These are phyloP conservation scores for Lizonia empirigonia DNA, from an alignment of 2,329 filamentous ascomycete species.

Conservation along the genomic window DNA sequence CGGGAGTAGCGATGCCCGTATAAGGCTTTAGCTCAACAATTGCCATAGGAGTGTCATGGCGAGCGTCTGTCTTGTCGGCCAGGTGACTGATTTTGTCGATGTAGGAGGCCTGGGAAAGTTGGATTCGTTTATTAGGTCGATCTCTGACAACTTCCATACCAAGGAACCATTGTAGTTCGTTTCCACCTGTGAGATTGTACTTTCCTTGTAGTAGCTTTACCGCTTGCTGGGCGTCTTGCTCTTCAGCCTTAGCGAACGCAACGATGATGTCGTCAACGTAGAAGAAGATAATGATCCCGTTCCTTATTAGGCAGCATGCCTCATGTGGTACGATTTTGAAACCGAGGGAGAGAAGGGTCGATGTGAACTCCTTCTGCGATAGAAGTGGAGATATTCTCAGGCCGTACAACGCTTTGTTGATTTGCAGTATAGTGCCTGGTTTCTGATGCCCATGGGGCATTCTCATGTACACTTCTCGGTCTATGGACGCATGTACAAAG, in stretches of 20 bases:
- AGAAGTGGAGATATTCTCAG: neutral
- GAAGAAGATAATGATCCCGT: neutral
- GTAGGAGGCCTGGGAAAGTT: neutral
- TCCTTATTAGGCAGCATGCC: neutral
- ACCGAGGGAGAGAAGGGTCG: neutral
- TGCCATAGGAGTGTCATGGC: neutral
- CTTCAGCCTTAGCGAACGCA: neutral
- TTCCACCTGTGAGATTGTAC: conserved; percentile 6
- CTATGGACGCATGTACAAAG: conserved; percentile 22
- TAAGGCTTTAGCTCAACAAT: neutral
- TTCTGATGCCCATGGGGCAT: neutral
- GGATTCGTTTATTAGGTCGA: neutral
- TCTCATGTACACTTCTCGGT: conserved; percentile 7
- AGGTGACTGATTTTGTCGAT: neutral
- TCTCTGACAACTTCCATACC: conserved; percentile 1
- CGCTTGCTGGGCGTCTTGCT: neutral
- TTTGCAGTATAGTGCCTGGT: neutral
- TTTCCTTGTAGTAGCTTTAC: conserved; percentile 1
- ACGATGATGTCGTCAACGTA: too few relatives aligned
- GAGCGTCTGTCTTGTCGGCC: neutral
- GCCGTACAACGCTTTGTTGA: neutral
- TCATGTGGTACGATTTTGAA: neutral
- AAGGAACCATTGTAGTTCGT: conserved; percentile 18
- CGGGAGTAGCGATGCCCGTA: neutral
- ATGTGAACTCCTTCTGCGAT: neutral